These are phyloP conservation scores for Mentha longifolia DNA, from an alignment of 257 asterid genomes.

Conservation along the genomic window DNA sequence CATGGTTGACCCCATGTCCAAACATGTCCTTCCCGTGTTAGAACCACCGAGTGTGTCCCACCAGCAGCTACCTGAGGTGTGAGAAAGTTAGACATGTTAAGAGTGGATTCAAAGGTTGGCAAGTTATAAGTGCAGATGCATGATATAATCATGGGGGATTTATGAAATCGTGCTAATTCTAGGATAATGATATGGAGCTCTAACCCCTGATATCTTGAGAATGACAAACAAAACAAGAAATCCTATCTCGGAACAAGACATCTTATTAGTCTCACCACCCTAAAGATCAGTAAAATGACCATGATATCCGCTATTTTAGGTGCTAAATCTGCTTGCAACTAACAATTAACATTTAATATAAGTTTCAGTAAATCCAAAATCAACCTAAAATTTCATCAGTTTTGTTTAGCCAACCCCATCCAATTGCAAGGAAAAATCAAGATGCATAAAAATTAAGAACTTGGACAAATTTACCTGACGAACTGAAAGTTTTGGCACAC, in stretches of 20 bases:
- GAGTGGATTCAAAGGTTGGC: constrained; percentile 19
- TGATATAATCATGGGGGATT: constrained; percentile 3
- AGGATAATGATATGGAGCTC: neutral
- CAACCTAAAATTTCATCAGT: constrained; percentile 13
- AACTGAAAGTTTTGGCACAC: constrained; percentile 90
- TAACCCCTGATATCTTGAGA: constrained; percentile 10
- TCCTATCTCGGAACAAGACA: constrained; percentile 6
- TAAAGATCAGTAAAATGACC: constrained; percentile 7
- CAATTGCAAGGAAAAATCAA: neutral
- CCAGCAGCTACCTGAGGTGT: constrained; percentile 94
- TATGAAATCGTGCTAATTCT: constrained; percentile 9
- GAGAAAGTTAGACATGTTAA: constrained; percentile 29
- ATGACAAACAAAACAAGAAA: neutral
- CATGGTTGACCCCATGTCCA: constrained; percentile 99
- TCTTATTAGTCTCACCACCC: constrained; percentile 9
- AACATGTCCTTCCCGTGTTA: constrained; percentile 91
- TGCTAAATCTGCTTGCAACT: neutral
- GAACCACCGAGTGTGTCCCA: constrained; percentile 97
- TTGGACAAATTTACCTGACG: constrained; percentile 64
- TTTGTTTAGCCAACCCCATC: constrained; percentile 14
- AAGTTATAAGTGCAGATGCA: constrained; percentile 5
- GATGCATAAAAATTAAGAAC: constrained; percentile 18
- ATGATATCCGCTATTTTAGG: constrained; percentile 9
- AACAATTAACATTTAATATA: constrained; percentile 15
- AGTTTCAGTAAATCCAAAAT: constrained; percentile 7